Evolutionary conservation across 2,329 filamentous ascomycete genomes (phyloP), one percentile per base, ranked within the genome.

Genomic region (Periconia sp.): DNA sequence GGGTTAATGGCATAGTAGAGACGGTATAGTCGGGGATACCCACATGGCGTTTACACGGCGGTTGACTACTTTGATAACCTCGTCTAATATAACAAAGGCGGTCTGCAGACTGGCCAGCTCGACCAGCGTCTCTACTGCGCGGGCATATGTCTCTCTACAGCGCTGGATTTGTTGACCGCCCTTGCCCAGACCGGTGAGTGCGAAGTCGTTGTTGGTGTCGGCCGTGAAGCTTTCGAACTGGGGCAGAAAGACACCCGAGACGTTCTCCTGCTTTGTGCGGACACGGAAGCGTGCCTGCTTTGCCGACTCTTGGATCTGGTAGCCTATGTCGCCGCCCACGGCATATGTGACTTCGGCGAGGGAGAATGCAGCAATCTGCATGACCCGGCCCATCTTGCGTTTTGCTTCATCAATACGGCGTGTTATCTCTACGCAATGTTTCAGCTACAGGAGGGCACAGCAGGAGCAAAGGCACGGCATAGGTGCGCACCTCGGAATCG

Each of bases 51-150:
- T 96, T 13, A 97, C 92, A 89, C 94, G 87, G 65, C 94, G 84
- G 71, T 99, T 99, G 41, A 99, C 94, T 18, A 97, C 91, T 77
- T 99, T 99, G 76, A 99, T 99, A 43, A 99, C 94, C 73, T 99
- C 94, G 69, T 99, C 94, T 48, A 99, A 73, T 54, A 97, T 97
- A 34, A 99, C 90, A 70, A 99, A 99, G 5, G 94, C 94, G 53
- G 94, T 99, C 83, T 96, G 92, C 61, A 97, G 77, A 76, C 91
- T 96, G 13, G 92, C 92, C 53, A 97, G 78, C 74, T 97, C 92
- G 2, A 97, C 92, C 52, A 99, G 76, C 11, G 94, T 95, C 75
- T 99, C 94, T 24, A 99, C 94, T 15, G 94, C 94, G 48, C 94
- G 81, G 12, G 91, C 89, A 74, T 99, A 99, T 22, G 94, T 97